These are phyloP conservation scores for Ophiostoma fasciatum DNA, from an alignment of 2,329 filamentous ascomycete genomes.

Conservation along the genomic window DNA sequence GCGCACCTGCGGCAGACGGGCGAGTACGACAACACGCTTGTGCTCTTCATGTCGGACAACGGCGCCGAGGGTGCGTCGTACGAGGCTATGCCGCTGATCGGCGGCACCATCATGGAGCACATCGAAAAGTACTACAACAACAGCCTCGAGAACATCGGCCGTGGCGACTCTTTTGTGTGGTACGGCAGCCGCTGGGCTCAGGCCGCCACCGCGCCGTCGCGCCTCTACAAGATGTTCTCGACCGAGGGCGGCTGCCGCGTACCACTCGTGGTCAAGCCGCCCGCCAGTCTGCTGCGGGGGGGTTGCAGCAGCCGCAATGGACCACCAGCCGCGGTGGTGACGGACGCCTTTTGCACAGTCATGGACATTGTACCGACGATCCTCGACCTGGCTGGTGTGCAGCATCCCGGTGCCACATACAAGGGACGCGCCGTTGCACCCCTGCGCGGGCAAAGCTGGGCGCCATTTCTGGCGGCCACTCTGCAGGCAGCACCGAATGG, in stretches of 20 bases:
- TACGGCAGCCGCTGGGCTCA: constrained; percentile 40
- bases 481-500: too few relatives aligned
- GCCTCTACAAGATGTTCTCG: constrained; percentile 21
- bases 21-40: constrained; percentile 43
- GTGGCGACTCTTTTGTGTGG: constrained; percentile 39
- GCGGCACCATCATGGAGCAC: constrained; percentile 12
- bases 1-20: constrained; percentile 38
- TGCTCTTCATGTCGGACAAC: constrained; percentile 9
- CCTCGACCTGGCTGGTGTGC: constrained; percentile 30
- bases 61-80: constrained; percentile 8
- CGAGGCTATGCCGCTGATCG: constrained; percentile 10
- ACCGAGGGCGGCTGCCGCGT: constrained; percentile 36
- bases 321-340: constrained; percentile 13
- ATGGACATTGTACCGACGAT: constrained; percentile 36
- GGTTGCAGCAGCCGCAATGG: too few relatives aligned
- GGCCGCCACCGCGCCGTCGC: constrained; percentile 17
- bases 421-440: constrained; percentile 19
- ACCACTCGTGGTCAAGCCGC: constrained; percentile 27
- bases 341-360: constrained; percentile 34
- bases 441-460: too few relatives aligned
- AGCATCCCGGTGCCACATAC: constrained; percentile 39
- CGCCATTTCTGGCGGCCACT: too few relatives aligned
- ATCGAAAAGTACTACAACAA: constrained; percentile 41
- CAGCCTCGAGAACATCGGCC: constrained; percentile 37
- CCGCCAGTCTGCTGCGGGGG: neutral